Base-by-base conservation (phyloP, 2,329 filamentous ascomycete genomes). In the Apiospora kogelbergensis region DNA sequence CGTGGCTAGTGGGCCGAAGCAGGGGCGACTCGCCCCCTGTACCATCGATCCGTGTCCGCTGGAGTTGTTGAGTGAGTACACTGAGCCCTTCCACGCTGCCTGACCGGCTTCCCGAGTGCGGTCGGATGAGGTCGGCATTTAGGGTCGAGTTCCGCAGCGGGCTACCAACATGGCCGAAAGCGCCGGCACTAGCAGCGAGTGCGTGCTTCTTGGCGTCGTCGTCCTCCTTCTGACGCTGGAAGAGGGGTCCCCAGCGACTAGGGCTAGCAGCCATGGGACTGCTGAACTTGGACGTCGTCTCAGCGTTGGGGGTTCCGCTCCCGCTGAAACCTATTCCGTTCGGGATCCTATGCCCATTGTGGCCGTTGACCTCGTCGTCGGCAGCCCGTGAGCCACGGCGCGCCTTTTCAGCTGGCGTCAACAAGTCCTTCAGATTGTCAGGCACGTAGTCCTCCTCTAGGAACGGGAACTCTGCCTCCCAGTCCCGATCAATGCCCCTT, bases 391-490 rank as follows among this genome's bases (percentile, higher is more conserved):
- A 91, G 15, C 89, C 89, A 65, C 90, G 82, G 13, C 90, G 84
- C 13, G 89, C 90, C 77, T 91, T 91, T 76, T 92, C 90, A 17
- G 88, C 88, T 1, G 89, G 89, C 3, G 90, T 92, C 73, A 92
- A 80, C 17, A 92, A 82, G 70, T 91, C 89, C 73, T 90, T 88
- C 44, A 91, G 81, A 69, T 89, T 87, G 70, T 88, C 92, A 0
- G 95, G 96, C 11, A 98, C 85, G 75, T 96, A 93, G 76, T 97
- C 94, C 76, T 97, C 95, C 78, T 97, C 93, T 74, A 84, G 76
- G 74, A 96, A 95, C 40, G 91, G 88, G 75, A 97, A 96, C 68
- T 88, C 85, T 68, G 84, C 79, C 65, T 90, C 88, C 89, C 89
- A 91, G 74, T 91, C 89, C 68, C 84, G 84, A 72, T 91, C 88